Evolutionary conservation across 179 eudicot genomes (phyloP).

Genomic region (Beta macrorhiza): DNA sequence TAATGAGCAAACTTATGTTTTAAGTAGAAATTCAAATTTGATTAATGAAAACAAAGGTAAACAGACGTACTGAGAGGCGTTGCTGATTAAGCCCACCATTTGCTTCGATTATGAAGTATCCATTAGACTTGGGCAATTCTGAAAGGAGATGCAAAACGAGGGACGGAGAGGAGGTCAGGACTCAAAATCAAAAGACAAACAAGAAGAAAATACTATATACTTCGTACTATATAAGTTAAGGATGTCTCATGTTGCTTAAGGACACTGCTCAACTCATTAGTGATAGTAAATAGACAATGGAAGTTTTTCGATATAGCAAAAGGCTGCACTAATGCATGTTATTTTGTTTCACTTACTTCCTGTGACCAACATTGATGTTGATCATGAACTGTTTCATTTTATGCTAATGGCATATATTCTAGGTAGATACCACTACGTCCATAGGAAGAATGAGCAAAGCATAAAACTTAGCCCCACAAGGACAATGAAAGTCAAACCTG

Average conservation of each 20-base stretch:
- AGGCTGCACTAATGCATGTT: background rate
- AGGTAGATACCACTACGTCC: slow-evolving; percentile 1
- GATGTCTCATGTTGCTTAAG: slow-evolving; percentile 8
- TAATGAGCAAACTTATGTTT: background rate
- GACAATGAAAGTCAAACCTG: slow-evolving; percentile 56
- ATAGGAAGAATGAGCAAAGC: background rate
- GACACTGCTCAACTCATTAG: slow-evolving; percentile 14
- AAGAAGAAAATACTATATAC: background rate
- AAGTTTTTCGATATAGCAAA: background rate
- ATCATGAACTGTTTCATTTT: background rate
- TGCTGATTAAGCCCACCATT: slow-evolving; percentile 99
- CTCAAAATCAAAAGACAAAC: background rate
- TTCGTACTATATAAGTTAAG: too few species aligned
- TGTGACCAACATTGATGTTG: background rate
- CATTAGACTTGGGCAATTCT: slow-evolving; percentile 79
- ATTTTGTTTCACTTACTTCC: background rate
- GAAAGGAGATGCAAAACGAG: slow-evolving; percentile 3
- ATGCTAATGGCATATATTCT: background rate
- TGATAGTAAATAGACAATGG: background rate
- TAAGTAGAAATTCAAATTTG: background rate
- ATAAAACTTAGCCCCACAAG: slow-evolving; percentile 5
- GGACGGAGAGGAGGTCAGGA: slow-evolving; percentile 4
- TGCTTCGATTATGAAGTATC: slow-evolving; percentile 93
- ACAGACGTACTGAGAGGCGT: slow-evolving; percentile 67
- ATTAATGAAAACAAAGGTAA: slow-evolving; percentile 19